These are phyloP conservation scores for Canariomyces notabilis DNA, from an alignment of 2,329 filamentous ascomycete species.

Conservation along the genomic window DNA sequence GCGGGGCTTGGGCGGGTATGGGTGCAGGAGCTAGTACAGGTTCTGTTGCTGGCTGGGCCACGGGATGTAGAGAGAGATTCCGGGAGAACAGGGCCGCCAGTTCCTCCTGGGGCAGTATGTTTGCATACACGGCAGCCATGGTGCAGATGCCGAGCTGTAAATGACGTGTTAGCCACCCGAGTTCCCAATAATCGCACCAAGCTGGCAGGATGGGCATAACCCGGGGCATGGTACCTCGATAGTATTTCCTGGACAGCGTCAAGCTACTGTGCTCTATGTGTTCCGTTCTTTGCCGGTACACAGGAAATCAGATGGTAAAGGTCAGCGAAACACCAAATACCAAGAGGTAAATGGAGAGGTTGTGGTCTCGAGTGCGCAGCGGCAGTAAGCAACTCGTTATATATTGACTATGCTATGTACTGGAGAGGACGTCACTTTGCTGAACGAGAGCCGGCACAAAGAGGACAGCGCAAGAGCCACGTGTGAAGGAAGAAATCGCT, in stretches of 20 bases:
- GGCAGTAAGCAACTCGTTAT: slow-evolving; percentile 37
- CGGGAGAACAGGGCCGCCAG: slow-evolving; percentile 74
- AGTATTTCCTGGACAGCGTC: background rate
- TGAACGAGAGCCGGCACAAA: slow-evolving; percentile 8
- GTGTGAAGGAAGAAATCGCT: slow-evolving; percentile 1
- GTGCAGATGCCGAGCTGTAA: slow-evolving; percentile 32
- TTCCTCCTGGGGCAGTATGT: slow-evolving; percentile 70
- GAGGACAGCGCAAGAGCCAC: slow-evolving; percentile 3
- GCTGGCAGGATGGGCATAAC: background rate
- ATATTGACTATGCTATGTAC: slow-evolving; percentile 49
- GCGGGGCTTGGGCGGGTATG: slow-evolving; percentile 19
- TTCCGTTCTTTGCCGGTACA: background rate
- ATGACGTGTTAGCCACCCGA: slow-evolving; percentile 7
- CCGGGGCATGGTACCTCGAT: background rate
- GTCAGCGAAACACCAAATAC: slow-evolving; percentile 8
- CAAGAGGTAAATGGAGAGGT: slow-evolving; percentile 2
- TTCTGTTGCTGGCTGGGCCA: slow-evolving; percentile 17
- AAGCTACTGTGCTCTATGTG: background rate
- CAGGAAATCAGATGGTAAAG: background rate
- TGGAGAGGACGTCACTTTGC: slow-evolving; percentile 26
- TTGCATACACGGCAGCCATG: slow-evolving; percentile 35
- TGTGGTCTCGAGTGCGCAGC: slow-evolving; percentile 15
- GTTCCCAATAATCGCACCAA: background rate
- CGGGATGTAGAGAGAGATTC: slow-evolving; percentile 61
- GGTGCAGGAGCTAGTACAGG: slow-evolving; percentile 28